phyloP scores from a whole-genome alignment of 2,329 filamentous ascomycete species.

The Lasiodiplodia sp. region DNA sequence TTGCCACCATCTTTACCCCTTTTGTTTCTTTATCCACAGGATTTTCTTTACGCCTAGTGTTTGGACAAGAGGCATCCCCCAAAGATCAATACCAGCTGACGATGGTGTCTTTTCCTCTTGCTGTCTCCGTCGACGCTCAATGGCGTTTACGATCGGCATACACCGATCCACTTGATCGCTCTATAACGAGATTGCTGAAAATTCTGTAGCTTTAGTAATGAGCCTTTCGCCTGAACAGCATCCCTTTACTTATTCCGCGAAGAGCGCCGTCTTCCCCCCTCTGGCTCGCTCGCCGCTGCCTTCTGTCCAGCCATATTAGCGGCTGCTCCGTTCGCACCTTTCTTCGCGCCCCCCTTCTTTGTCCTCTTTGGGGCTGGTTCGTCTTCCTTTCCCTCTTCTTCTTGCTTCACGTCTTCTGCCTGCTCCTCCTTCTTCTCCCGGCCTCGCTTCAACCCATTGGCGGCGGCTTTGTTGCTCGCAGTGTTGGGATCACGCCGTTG shows the following conservation, averaged over 20 bases:
- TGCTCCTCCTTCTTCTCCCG: conserved; percentile 25
- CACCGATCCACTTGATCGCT: background rate
- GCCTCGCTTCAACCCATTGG: conserved; percentile 8
- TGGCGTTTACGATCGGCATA: background rate
- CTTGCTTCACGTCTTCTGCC: conserved; percentile 16
- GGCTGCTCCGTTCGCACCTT: conserved; percentile 30
- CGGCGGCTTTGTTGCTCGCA: background rate
- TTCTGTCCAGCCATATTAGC: conserved; percentile 22
- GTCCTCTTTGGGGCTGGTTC: conserved; percentile 15
- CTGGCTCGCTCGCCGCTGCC: conserved; percentile 3
- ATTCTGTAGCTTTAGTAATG: background rate
- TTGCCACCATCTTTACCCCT: background rate
- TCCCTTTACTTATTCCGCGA: conserved; percentile 12
- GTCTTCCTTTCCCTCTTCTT: conserved; percentile 5
- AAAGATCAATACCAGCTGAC: background rate
- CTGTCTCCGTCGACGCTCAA: background rate
- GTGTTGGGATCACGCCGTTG: conserved; percentile 33
- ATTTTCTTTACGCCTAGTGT: background rate
- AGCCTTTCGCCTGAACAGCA: too few relatives aligned
- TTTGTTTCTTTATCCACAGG: background rate
- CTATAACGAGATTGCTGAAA: background rate
- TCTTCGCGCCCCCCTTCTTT: conserved; percentile 12
- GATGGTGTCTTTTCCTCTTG: background rate
- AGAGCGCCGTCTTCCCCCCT: conserved; percentile 13
- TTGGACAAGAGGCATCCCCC: background rate